Percentiles rank a stretch among this genome's conserved stretches.
phyloP scores from a whole-genome alignment of 2,329 filamentous ascomycete species.

The Fusarium subtropicale region DNA sequence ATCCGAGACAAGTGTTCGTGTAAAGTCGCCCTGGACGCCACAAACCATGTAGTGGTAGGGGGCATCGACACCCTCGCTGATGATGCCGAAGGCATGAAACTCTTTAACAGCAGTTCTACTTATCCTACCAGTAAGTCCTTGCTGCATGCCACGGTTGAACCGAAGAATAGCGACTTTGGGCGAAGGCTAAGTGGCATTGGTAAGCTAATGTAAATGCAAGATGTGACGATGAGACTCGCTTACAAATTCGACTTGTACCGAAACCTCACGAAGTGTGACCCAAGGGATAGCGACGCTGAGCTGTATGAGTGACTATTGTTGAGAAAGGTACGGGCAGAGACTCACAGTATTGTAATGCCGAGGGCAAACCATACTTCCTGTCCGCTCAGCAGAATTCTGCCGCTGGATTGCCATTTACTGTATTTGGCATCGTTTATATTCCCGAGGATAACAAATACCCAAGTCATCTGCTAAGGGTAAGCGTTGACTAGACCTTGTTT shows the following conservation, averaged over 20 bases:
- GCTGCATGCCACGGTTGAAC: not conserved
- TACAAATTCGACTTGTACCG: not conserved
- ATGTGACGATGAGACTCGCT: too few relatives aligned
- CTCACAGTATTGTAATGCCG: not conserved
- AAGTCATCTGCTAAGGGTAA: not conserved
- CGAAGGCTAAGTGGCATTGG: not conserved
- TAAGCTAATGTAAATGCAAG: not conserved
- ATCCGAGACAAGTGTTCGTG: not conserved
- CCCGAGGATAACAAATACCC: not conserved
- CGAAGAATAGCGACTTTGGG: not conserved
- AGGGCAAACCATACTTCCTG: not conserved
- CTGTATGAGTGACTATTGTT: too few relatives aligned
- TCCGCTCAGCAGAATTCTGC: not conserved
- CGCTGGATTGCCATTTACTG: not conserved
- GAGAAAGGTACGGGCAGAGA: too few relatives aligned
- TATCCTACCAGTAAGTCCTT: not conserved
- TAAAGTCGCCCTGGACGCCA: not conserved
- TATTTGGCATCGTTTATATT: not conserved
- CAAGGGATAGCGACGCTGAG: not conserved
- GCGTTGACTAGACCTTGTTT: too few relatives aligned
- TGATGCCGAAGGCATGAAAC: not conserved
- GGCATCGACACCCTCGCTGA: not conserved
- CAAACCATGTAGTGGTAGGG: not conserved
- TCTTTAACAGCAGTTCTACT: not conserved
- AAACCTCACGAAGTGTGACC: not conserved